Evolutionary conservation across 2,329 filamentous ascomycete genomes (phyloP).

Genomic region (Fusarium pininemorale): DNA sequence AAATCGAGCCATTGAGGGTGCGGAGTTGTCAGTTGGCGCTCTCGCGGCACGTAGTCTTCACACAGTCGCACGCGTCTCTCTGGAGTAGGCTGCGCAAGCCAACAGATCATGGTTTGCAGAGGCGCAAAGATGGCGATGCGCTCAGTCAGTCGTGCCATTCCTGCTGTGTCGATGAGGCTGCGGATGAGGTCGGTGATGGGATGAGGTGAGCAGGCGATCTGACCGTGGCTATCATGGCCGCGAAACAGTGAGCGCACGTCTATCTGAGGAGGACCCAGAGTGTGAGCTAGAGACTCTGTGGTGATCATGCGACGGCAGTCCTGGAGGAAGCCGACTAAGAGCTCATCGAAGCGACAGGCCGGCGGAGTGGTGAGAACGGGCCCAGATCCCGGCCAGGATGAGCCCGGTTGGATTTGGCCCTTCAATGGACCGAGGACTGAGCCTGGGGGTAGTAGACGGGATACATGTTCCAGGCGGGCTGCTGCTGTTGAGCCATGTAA

Average conservation of each 20-base stretch:
- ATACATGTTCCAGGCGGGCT: slow-evolving; percentile 47
- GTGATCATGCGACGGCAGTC: slow-evolving; percentile 48
- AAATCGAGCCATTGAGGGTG: slow-evolving; percentile 48
- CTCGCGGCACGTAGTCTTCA: slow-evolving; percentile 37
- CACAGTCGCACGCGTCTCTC: slow-evolving; percentile 41
- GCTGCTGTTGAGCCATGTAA: slow-evolving; percentile 44
- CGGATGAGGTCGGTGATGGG: slow-evolving; percentile 45
- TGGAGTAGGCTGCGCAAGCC: slow-evolving; percentile 46
- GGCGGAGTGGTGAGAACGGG: slow-evolving; percentile 45
- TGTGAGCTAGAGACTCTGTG: slow-evolving; percentile 39
- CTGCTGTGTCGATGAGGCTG: slow-evolving; percentile 44
- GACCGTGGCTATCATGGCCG: slow-evolving; percentile 33
- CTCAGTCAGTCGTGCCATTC: slow-evolving; percentile 44
- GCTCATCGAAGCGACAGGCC: slow-evolving; percentile 47
- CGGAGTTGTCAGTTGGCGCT: slow-evolving; percentile 41
- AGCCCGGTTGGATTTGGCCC: slow-evolving; percentile 35
- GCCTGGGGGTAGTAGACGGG: slow-evolving; percentile 48
- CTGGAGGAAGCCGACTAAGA: slow-evolving; percentile 49
- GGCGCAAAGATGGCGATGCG: slow-evolving; percentile 47
- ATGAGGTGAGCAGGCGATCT: slow-evolving; percentile 40
- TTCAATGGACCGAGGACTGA: slow-evolving; percentile 47
- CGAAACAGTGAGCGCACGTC: slow-evolving; percentile 48
- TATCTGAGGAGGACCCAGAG: slow-evolving; percentile 47
- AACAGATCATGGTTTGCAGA: slow-evolving; percentile 43
- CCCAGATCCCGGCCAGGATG: slow-evolving; percentile 46